phyloP scores from a whole-genome alignment of 202 grass and related monocot species.

The Bolboschoenoplectus hybrid region DNA sequence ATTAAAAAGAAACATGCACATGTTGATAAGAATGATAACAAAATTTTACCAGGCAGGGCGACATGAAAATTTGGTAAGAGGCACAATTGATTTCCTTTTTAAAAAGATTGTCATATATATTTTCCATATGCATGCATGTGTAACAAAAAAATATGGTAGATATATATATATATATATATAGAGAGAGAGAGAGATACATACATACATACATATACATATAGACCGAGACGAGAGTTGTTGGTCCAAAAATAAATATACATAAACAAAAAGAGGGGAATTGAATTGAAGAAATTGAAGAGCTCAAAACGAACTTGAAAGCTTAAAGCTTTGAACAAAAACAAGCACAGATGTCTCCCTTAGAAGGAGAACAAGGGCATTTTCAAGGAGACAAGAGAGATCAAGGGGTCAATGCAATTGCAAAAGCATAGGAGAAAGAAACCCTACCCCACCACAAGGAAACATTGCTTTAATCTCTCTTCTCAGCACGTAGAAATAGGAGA shows the following conservation, averaged over 20 bases:
- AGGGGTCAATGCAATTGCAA: conserved; percentile 21
- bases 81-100: not conserved
- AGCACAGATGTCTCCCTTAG: conserved; percentile 40
- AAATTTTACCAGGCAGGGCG: not conserved
- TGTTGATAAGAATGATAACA: not conserved
- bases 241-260: conserved; percentile 12
- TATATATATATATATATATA: no score
- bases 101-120: not conserved
- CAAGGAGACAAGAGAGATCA: conserved; percentile 38
- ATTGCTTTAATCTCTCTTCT: conserved; percentile 32
- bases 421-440: conserved; percentile 18
- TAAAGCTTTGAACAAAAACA: conserved; percentile 43
- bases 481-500: conserved; percentile 37
- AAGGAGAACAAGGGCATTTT: conserved; percentile 16
- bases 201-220: not conserved
- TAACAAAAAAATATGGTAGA: no score
- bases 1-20: not conserved
- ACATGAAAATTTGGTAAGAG: conserved; percentile 6
- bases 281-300: not conserved
- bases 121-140: no score
- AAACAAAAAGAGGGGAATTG: no score
- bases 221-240: conserved; percentile 10
- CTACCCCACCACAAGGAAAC: conserved; percentile 34
- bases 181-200: no score
- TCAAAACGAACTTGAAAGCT: conserved; percentile 38